Base-by-base conservation (phyloP, 805 yeast genomes). In the Metschnikowia cubensis region DNA sequence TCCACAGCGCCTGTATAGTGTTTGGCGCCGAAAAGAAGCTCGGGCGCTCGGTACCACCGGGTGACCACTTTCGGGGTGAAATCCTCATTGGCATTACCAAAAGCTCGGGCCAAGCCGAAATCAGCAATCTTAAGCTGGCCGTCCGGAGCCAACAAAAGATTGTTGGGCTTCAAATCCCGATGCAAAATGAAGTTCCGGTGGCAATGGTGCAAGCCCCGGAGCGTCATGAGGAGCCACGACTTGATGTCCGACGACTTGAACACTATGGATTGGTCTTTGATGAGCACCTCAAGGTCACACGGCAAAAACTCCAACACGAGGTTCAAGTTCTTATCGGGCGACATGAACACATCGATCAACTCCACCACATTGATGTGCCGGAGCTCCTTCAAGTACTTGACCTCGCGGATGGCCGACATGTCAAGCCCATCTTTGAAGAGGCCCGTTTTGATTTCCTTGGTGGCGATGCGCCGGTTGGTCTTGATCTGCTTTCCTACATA, bases 361-460 rank as follows among this genome's bases (percentile, higher is more conserved):
- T 89, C 96, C 54, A 94, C 92, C 18, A 94, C 87, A 62, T 91
- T 91, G 18, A 71, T 75, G 64, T 88, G 78, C 43, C 79, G 77
- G 48, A 91, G 66, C 59, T 91, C 97, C 61, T 88, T 96, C 18
- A 90, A 70, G 60, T 87, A 89, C 61, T 90, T 91, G 55, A 90
- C 89, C 65, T 91, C 97, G 56, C 97, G 67, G n/a, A 90, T 80
- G 35, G 99, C 99, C 22, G 96, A 87, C 97, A 94, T 92, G 69
- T 94, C 99, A 47, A 94, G 71, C 0, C 99, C 99, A 70, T 94
- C 98, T 65, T 90, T 89, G 73, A 91, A 91, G 52, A 87, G 84
- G 1, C 96, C 95, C 0, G 96, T 86, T 62, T 94, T 94, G 75
- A 94, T 94, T 73, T 90, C 97, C 64, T 94, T 94, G 52, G 95